A percentile compares a stretch with the other conserved stretches of the same genome.
These are phyloP conservation scores for Ophiocordyceps camponoti-leonardi DNA, from an alignment of 2,329 filamentous ascomycete species.

Conservation along the genomic window DNA sequence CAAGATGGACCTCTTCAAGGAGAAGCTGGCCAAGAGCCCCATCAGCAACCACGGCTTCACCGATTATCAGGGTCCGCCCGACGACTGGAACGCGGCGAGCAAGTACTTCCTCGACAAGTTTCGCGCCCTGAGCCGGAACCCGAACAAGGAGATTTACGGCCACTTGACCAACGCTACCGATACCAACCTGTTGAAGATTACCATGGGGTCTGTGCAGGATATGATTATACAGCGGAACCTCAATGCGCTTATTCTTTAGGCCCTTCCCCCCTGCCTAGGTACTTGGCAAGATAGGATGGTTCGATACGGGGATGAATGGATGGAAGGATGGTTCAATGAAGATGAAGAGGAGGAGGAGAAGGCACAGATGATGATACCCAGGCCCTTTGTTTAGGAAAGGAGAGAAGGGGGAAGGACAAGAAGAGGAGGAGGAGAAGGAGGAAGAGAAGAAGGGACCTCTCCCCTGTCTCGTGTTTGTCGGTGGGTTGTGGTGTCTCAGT, in stretches of 20 bases:
- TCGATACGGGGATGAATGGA: no score
- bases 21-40: conserved; percentile 70
- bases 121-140: conserved; percentile 94
- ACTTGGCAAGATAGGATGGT: no score
- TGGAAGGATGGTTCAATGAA: no score
- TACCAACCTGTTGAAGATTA: conserved; percentile 96
- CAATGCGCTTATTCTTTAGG: conserved; percentile 47
- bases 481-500: no score
- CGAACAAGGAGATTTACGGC: conserved; percentile 99
- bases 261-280: no score
- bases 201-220: conserved; percentile 83
- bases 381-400: no score
- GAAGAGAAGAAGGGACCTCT: no score
- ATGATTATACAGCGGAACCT: conserved; percentile 78
- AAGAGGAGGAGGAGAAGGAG: no score
- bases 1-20: conserved; percentile 82
- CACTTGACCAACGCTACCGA: conserved; percentile 98
- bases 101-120: conserved; percentile 99
- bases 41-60: conserved; percentile 72
- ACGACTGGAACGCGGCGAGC: conserved; percentile 89
- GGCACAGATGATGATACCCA: no score
- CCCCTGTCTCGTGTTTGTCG: no score
- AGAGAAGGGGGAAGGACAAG: no score
- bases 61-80: conserved; percentile 71
- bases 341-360: no score